Evolutionary conservation across 1,139 yeast genomes (phyloP).

Genomic region (Zhuliangozyma parablackwelliae): DNA sequence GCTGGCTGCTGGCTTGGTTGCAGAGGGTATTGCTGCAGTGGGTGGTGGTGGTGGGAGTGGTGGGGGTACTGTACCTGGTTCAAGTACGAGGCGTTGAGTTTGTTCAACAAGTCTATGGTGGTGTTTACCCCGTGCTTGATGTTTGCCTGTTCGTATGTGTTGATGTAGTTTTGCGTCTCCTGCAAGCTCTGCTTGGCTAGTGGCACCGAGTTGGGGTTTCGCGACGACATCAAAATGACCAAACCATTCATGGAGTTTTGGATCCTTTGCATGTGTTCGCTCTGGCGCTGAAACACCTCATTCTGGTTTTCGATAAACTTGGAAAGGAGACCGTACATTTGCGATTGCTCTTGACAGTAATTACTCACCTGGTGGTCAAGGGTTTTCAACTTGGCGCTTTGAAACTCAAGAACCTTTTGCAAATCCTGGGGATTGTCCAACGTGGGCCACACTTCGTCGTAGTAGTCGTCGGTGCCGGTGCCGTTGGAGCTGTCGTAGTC

Average conservation of each 20-base stretch:
- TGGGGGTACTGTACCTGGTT: slow-evolving; percentile 2
- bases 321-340: slow-evolving; percentile 12
- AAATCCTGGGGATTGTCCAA: slow-evolving; percentile 6
- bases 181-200: slow-evolving; percentile 17
- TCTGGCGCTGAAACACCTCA: slow-evolving; percentile 16
- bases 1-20: background rate
- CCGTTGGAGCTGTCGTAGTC: background rate
- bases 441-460: slow-evolving; percentile 7
- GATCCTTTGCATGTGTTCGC: slow-evolving; percentile 17
- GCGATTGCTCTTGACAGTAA: slow-evolving; percentile 15
- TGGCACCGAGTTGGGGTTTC: slow-evolving; percentile 14
- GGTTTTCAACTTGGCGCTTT: slow-evolving; percentile 10
- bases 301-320: slow-evolving; percentile 18
- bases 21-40: background rate
- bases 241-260: slow-evolving; percentile 18
- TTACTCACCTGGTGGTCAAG: slow-evolving; percentile 16
- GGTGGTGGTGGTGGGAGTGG: slow-evolving; percentile 1
- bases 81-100: slow-evolving; percentile 7
- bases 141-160: slow-evolving; percentile 11
- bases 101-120: slow-evolving; percentile 15
- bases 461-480: slow-evolving; percentile 2
- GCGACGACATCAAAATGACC: slow-evolving; percentile 15
- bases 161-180: slow-evolving; percentile 14
- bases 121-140: slow-evolving; percentile 15
- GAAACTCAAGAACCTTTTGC: slow-evolving; percentile 11